These are phyloP conservation scores for Paramecium sexaurelia DNA, from an alignment of 73 alveolate species.

Conservation along the genomic window DNA sequence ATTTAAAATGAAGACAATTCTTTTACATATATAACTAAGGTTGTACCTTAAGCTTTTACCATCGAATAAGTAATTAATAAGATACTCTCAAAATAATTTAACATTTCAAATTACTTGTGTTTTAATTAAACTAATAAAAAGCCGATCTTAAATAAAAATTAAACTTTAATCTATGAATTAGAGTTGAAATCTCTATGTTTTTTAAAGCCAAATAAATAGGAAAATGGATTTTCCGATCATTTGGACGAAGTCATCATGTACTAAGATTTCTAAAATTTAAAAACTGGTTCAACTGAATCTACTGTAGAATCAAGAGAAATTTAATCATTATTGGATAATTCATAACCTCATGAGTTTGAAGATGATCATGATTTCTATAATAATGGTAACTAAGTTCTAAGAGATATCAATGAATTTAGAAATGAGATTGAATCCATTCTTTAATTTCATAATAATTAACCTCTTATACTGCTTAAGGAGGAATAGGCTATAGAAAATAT, in stretches of 20 bases:
- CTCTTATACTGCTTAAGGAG: neutral
- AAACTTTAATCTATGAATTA: neutral
- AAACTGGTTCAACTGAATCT: constrained; percentile 32
- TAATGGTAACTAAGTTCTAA: neutral
- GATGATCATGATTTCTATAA: neutral
- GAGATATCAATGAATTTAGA: constrained; percentile 9
- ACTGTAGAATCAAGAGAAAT: constrained; percentile 18
- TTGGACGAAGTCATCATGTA: neutral
- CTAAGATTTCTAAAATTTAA: neutral
- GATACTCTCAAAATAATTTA: neutral
- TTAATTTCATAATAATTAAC: neutral
- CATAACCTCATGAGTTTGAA: neutral
- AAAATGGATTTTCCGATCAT: neutral
- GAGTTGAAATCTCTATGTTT: neutral
- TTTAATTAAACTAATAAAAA: neutral
- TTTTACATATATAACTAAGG: neutral
- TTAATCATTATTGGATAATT: neutral
- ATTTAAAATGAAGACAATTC: neutral
- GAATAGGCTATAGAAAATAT: neutral
- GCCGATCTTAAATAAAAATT: neutral
- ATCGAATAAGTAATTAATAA: neutral
- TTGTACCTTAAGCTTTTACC: constrained; percentile 24
- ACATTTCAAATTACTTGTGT: neutral
- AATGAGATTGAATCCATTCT: neutral
- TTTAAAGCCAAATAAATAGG: neutral